These are phyloP conservation scores for Talaromyces ruber DNA, from an alignment of 495 filamentous ascomycete genomes.

Conservation along the genomic window DNA sequence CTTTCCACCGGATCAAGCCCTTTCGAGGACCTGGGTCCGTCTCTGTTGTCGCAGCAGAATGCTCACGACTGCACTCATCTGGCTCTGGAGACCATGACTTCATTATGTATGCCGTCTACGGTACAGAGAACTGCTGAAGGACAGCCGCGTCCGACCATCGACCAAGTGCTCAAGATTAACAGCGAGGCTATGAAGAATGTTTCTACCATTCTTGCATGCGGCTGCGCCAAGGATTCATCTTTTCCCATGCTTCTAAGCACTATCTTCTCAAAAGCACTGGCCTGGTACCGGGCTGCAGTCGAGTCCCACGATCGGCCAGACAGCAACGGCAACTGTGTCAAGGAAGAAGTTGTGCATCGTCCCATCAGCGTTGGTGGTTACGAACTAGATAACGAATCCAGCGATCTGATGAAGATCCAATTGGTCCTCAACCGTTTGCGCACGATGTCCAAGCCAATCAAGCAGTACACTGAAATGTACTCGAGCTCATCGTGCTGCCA, in stretches of 20 bases:
- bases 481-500: neutral
- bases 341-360: conserved; percentile 14
- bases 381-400: conserved; percentile 15
- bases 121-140: conserved; percentile 3
- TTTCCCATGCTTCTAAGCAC: conserved; percentile 6
- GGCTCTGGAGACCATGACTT: conserved; percentile 3
- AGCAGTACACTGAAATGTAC: conserved; percentile 6
- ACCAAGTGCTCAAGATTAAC: conserved; percentile 14
- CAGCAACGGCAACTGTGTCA: neutral
- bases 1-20: neutral
- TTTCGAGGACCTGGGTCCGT: conserved; percentile 3
- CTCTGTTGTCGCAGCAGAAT: conserved; percentile 4
- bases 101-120: conserved; percentile 3
- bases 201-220: conserved; percentile 9
- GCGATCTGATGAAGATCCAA: conserved; percentile 13
- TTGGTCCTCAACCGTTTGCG: conserved; percentile 15
- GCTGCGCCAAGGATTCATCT: conserved; percentile 6
- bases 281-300: conserved; percentile 8
- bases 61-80: conserved; percentile 7
- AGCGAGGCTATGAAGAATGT: conserved; percentile 12
- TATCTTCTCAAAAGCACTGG: conserved; percentile 7
- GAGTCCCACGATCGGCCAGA: neutral
- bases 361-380: conserved; percentile 17
- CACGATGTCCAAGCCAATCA: conserved; percentile 14
- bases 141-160: conserved; percentile 14